Base-by-base conservation (phyloP, 805 yeast genomes). In the Lipomyces orientalis region DNA sequence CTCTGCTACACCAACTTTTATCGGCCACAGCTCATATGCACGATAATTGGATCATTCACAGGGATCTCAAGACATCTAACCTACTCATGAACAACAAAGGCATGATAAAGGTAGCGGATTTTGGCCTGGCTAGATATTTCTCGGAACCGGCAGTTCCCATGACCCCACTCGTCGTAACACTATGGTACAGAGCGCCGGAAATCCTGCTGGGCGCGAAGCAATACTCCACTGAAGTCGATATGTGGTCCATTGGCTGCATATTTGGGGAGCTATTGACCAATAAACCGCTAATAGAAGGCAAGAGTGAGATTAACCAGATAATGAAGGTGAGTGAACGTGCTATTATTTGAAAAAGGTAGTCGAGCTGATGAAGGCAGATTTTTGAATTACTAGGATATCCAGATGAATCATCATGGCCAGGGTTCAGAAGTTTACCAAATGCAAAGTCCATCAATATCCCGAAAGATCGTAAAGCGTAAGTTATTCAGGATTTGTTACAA, bases 181-280 rank as follows among this genome's bases (percentile, higher is more conserved):
- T 86, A 67, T 84, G 87, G 87, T 85, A 85, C 75, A 74, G 86
- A 29, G 84, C 87, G 1, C 87, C 87, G 0, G 87, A 84, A 67
- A 72, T 85, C 34, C 77, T 85, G 43, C 72, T 85, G 4, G 73
- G 87, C 79, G n/a, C 85, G 76, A 73, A 77, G 81, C 58, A 62
- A 14, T 77, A 77, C 64, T 68, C 74, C 22, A 62, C 66, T 9
- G 73, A 73, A 4, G 83, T 84, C 33, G 88, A 85, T 71, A 76
- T 85, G 76, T 85, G 88, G 88, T 85, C 87, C 0, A 77, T 85
- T n/a, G 88, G 88, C 9, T 85, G 88, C 77, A 86, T 85, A 2
- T 85, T 85, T 72, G 87, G 82, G 0, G 87, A 85, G 72, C 75
- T 85, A 39, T 80, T 83, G 66, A 78, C 80, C 2, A 75, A 76